These are phyloP conservation scores for Breynia disticha DNA, from an alignment of 441 rosid species.

Conservation along the genomic window DNA sequence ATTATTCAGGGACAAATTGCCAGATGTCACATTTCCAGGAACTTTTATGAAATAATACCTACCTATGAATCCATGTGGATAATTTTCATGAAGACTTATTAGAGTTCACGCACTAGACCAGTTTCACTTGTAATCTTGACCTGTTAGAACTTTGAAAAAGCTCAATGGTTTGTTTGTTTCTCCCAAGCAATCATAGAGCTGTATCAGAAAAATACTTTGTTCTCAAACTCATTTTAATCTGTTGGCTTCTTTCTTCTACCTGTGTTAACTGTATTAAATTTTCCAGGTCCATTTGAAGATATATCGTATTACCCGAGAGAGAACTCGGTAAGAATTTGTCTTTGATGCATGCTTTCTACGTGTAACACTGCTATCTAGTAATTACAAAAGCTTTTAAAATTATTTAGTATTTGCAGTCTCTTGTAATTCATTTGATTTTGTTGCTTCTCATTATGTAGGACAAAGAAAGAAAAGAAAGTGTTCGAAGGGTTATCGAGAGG, in stretches of 20 bases:
- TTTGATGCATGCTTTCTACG: neutral
- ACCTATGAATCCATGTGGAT: too few species aligned
- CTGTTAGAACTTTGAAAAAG: neutral
- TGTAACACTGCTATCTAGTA: neutral
- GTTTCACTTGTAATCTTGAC: too few species aligned
- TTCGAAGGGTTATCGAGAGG: slow-evolving; percentile 47
- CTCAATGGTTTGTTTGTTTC: neutral
- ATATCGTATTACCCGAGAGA: slow-evolving; percentile 59
- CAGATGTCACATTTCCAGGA: neutral
- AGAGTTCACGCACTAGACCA: too few species aligned
- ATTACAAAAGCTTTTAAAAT: neutral
- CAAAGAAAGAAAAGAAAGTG: slow-evolving; percentile 58
- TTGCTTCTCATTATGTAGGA: slow-evolving; percentile 30
- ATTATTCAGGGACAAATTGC: neutral
- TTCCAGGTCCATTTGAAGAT: slow-evolving; percentile 86
- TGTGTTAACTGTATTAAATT: slow-evolving; percentile 6
- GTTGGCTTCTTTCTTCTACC: neutral
- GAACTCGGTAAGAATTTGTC: slow-evolving; percentile 42
- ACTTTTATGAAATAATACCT: neutral
- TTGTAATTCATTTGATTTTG: neutral
- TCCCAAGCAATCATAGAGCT: neutral
- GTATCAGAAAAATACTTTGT: neutral
- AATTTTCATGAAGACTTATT: too few species aligned
- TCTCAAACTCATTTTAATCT: neutral
- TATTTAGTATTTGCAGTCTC: neutral